Conservation (phyloP, 768 basidiomycete species). For the Mycena filopes region DNA sequence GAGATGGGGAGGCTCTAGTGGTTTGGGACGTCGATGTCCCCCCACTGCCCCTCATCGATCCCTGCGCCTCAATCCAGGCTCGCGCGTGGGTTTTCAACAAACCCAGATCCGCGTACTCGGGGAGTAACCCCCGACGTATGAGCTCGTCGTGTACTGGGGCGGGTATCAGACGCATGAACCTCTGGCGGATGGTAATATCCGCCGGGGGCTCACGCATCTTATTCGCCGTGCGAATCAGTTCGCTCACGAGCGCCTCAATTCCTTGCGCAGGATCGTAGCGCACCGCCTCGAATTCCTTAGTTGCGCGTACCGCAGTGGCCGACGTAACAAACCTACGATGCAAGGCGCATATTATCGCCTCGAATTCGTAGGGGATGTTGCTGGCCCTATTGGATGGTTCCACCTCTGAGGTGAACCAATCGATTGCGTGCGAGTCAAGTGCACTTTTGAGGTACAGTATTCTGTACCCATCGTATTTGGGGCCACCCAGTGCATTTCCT, state of each 20-base stretch:
- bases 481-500: background rate
- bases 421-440: background rate
- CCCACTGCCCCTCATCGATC: background rate
- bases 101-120: background rate
- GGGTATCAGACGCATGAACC: conserved; percentile 8
- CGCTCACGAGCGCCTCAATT: background rate
- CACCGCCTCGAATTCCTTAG: conserved; percentile 1
- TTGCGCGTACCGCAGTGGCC: too few relatives aligned
- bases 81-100: conserved; percentile 2
- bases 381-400: background rate
- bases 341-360: too few relatives aligned
- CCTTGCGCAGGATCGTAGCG: background rate
- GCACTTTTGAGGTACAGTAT: background rate
- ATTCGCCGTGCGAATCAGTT: background rate
- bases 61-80: background rate
- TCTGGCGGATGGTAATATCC: background rate
- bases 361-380: too few relatives aligned
- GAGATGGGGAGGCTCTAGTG: background rate
- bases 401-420: conserved; percentile 1
- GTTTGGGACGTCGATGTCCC: background rate
- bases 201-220: conserved; percentile 2
- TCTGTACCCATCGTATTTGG: too few relatives aligned
- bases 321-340: too few relatives aligned
- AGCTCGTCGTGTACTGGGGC: background rate
- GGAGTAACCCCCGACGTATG: background rate